A percentile compares a stretch with the other conserved stretches of the same genome.
These are phyloP conservation scores for Achaetomiella virescens DNA, from an alignment of 495 filamentous ascomycete genomes.

Conservation along the genomic window DNA sequence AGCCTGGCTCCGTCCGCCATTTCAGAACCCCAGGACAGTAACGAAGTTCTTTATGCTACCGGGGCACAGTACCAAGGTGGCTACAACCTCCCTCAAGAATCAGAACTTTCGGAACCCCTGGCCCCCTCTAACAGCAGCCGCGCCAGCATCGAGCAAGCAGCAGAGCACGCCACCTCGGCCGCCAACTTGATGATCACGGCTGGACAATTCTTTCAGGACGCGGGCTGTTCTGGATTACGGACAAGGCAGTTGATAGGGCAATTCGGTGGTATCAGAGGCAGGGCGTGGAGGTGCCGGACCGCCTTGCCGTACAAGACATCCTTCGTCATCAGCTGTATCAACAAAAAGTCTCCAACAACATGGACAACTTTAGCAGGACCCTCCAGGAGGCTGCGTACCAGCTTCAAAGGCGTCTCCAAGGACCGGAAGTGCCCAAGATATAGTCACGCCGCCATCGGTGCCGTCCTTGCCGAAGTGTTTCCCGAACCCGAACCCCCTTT, in stretches of 20 bases:
- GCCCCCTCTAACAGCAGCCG: background rate
- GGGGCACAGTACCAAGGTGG: conserved; percentile 5
- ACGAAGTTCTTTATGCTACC: conserved; percentile 1
- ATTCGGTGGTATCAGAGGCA: background rate
- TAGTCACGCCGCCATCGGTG: conserved; percentile 12
- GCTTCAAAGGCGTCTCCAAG: conserved; percentile 11
- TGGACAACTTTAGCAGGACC: background rate
- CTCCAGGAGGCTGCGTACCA: conserved; percentile 21
- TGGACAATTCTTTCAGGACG: no score
- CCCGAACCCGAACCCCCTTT: background rate
- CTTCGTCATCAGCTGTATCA: conserved; percentile 4
- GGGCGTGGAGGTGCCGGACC: background rate
- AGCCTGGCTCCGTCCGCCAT: background rate
- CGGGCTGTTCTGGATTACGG: background rate
- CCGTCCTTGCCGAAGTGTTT: conserved; percentile 1
- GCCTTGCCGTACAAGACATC: conserved; percentile 12
- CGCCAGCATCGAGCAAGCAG: conserved; percentile 2
- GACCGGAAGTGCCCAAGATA: conserved; percentile 6
- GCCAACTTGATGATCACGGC: background rate
- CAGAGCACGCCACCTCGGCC: conserved; percentile 5
- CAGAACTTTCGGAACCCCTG: background rate
- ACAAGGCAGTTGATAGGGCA: background rate
- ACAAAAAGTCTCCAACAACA: background rate
- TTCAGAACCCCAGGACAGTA: background rate
- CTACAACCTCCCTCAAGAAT: background rate